phyloP scores from a whole-genome alignment of 2,329 filamentous ascomycete genomes.

The Cyphellophora europaea region DNA sequence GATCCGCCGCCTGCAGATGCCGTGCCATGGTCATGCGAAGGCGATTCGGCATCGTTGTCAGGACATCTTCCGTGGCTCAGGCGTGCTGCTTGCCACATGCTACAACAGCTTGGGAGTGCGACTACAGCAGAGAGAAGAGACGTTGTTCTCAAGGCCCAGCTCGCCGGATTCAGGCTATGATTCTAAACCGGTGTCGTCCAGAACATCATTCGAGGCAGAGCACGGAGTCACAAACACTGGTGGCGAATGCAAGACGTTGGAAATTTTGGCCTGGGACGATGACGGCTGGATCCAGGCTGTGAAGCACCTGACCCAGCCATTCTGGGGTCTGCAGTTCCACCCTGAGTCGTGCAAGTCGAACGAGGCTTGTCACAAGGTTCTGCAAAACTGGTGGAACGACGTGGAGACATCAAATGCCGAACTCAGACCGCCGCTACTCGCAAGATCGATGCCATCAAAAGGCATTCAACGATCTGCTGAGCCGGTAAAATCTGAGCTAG shows the following conservation, averaged over 20 bases:
- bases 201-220: neutral
- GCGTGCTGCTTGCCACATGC: slow-evolving; percentile 59
- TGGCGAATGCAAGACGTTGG: slow-evolving; percentile 10
- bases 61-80: slow-evolving; percentile 58
- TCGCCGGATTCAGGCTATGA: neutral
- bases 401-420: slow-evolving; percentile 26
- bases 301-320: slow-evolving; percentile 58
- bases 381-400: slow-evolving; percentile 67
- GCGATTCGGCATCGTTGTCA: slow-evolving; percentile 49
- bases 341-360: slow-evolving; percentile 79
- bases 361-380: slow-evolving; percentile 50
- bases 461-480: neutral
- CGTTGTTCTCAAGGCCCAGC: neutral
- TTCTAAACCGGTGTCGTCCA: neutral
- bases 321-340: slow-evolving; percentile 86
- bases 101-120: slow-evolving; percentile 30
- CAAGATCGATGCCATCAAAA: neutral
- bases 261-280: slow-evolving; percentile 53
- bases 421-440: neutral
- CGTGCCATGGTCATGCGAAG: slow-evolving; percentile 74
- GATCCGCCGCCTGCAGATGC: slow-evolving; percentile 58
- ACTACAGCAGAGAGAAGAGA: neutral
- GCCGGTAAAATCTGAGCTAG: neutral
- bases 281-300: slow-evolving; percentile 66
- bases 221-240: neutral